Evolutionary conservation across 805 yeast genomes (phyloP), one percentile per base, ranked within the genome.

Genomic region (Monosporozyma yasuniensis): DNA sequence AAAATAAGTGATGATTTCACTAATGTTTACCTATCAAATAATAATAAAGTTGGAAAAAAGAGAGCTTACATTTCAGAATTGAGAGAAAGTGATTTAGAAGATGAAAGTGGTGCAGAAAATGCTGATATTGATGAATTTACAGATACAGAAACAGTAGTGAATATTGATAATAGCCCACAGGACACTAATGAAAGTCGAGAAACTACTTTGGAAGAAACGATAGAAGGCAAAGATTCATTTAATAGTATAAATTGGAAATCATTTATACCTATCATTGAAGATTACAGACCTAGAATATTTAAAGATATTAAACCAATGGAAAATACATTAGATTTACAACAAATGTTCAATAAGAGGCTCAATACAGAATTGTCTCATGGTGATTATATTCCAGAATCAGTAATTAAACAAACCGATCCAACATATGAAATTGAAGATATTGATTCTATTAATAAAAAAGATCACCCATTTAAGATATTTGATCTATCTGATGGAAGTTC

Each of bases 81-180:
- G 21, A 39, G 42, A 39, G 42, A 39, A 21, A 39, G 42, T 39
- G 42, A 39, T 39, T 21, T 39, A 12, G 42, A 39, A 39, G 42
- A 39, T 21, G 42, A 39, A 22, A 39, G 42, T 39, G 42, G 42
- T 10, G 16, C 42, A 21, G 42, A 39, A 21, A 21, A 27, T 39
- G 42, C 42, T 22, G 42, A 39, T 39, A 21, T 39, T 11, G 42
- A 39, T 39, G 42, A 39, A 10, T 39, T 39, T 14, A 21, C 42
- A 11, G 27, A 39, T 39, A 21, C 42, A 39, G 42, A 21, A 8
- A 39, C 22, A 4, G 2, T 35, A 2, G 3, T 35, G 22, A 14
- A 7, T 16, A 14, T 5, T 35, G 10, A 6, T 10, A 35, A 35
- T 8, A 18, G 3, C 39, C 16, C 16, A 39, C n/a, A 4, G 42